Conservation (phyloP, 164 flowering plant species). For the Macadamia tetraphylla region DNA sequence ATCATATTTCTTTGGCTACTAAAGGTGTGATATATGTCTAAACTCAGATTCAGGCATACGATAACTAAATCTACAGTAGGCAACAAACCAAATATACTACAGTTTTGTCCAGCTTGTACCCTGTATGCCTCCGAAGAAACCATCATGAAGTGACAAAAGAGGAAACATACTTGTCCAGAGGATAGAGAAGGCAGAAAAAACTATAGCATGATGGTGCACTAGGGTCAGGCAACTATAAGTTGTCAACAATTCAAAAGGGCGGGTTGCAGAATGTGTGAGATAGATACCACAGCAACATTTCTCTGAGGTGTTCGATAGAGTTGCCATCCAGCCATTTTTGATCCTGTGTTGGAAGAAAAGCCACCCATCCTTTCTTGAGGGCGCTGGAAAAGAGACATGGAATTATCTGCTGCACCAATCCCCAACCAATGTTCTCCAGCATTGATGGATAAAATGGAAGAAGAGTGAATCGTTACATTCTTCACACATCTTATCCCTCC, state of each 20-base stretch:
- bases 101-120: no score
- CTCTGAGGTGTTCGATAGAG: slow-evolving; percentile 92
- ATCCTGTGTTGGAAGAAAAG: slow-evolving; percentile 47
- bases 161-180: no score
- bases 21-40: no score
- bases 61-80: no score
- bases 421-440: slow-evolving; percentile 98
- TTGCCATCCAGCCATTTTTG: slow-evolving; percentile 89
- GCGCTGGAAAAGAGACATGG: slow-evolving; percentile 96
- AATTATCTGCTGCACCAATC: slow-evolving; percentile 95
- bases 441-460: slow-evolving; percentile 77
- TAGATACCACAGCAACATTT: slow-evolving; percentile 69
- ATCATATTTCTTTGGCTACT: no score
- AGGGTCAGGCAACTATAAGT: neutral
- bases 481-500: slow-evolving; percentile 82
- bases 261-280: slow-evolving; percentile 5
- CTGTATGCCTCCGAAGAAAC: no score
- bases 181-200: no score
- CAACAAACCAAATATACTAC: no score
- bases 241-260: neutral
- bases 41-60: no score
- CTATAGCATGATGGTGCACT: no score
- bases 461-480: slow-evolving; percentile 76
- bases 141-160: no score
- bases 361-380: slow-evolving; percentile 93